Evolutionary conservation across 805 yeast genomes (phyloP).

Genomic region (Hanseniaspora taiwanica): DNA sequence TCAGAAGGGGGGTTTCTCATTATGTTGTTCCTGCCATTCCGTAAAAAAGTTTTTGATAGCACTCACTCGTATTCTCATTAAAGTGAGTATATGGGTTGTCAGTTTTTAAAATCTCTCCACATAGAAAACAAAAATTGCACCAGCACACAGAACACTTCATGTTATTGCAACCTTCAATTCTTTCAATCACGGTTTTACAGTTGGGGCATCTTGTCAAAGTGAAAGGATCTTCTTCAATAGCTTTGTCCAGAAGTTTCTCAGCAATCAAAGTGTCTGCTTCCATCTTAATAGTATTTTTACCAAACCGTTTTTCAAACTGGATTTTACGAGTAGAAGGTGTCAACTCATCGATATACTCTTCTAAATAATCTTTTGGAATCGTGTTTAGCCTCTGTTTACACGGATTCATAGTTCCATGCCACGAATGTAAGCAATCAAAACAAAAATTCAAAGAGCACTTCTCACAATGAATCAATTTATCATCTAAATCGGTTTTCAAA

Average conservation of each 20-base stretch:
- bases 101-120: constrained; percentile 30
- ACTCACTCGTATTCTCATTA: constrained; percentile 27
- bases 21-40: constrained; percentile 31
- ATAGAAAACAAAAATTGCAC: constrained; percentile 39
- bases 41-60: constrained; percentile 39
- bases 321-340: constrained; percentile 23
- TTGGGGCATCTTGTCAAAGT: constrained; percentile 39
- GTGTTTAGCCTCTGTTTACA: constrained; percentile 28
- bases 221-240: constrained; percentile 29
- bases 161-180: constrained; percentile 52
- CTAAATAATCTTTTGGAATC: constrained; percentile 23
- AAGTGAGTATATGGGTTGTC: constrained; percentile 42
- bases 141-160: constrained; percentile 42
- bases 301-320: constrained; percentile 30
- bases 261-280: constrained; percentile 34
- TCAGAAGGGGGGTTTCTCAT: no score
- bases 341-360: constrained; percentile 23
- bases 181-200: constrained; percentile 36
- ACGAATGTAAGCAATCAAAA: constrained; percentile 40
- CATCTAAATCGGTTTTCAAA: constrained; percentile 33
- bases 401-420: constrained; percentile 41
- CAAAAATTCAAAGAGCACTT: constrained; percentile 43
- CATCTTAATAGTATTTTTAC: constrained; percentile 28
- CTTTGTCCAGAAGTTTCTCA: constrained; percentile 32
- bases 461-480: constrained; percentile 35